A percentile compares a stretch with the other conserved stretches of the same genome.
Evolutionary conservation across 2,329 filamentous ascomycete species (phyloP).

Genomic region (Corynespora cassiicola): DNA sequence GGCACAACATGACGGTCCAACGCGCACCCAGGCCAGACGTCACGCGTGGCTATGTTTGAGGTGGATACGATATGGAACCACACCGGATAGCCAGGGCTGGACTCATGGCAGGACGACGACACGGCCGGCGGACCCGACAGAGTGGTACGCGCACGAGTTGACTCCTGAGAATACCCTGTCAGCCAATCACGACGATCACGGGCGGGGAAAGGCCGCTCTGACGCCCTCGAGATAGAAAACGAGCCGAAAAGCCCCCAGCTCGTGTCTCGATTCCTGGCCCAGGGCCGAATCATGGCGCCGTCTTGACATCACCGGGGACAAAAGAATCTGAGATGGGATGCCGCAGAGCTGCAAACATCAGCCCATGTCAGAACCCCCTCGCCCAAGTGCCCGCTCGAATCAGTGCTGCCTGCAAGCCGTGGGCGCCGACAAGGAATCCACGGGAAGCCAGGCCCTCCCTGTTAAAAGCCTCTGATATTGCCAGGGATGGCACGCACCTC

Average conservation of each 20-base stretch:
- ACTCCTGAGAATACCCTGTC: conserved; percentile 20
- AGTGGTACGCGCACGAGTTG: conserved; percentile 15
- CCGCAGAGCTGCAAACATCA: conserved; percentile 38
- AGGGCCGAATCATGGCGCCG: conserved; percentile 27
- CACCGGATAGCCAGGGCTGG: conserved; percentile 9
- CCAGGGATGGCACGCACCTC: conserved; percentile 38
- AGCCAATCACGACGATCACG: conserved; percentile 13
- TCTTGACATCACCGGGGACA: conserved; percentile 36
- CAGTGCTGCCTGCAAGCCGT: conserved; percentile 21
- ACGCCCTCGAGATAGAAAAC: conserved; percentile 16
- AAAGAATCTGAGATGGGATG: conserved; percentile 23
- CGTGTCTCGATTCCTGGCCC: conserved; percentile 18
- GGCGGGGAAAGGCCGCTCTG: conserved; percentile 11
- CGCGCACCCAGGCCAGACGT: conserved; percentile 4
- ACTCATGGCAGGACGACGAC: conserved; percentile 10
- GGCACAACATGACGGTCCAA: conserved; percentile 57
- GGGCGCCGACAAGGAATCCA: conserved; percentile 31
- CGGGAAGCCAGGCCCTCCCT: conserved; percentile 40
- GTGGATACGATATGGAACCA: conserved; percentile 10
- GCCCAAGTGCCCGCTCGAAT: conserved; percentile 40
- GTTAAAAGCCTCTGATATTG: conserved; percentile 26
- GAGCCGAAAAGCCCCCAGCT: conserved; percentile 25
- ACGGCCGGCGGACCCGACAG: conserved; percentile 22
- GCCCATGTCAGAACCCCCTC: conserved; percentile 42
- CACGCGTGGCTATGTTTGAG: conserved; percentile 22